Percentiles rank a stretch among this genome's conserved stretches.
Evolutionary conservation across 345 rosid genomes (phyloP).

Genomic region (Heritiera fomes): DNA sequence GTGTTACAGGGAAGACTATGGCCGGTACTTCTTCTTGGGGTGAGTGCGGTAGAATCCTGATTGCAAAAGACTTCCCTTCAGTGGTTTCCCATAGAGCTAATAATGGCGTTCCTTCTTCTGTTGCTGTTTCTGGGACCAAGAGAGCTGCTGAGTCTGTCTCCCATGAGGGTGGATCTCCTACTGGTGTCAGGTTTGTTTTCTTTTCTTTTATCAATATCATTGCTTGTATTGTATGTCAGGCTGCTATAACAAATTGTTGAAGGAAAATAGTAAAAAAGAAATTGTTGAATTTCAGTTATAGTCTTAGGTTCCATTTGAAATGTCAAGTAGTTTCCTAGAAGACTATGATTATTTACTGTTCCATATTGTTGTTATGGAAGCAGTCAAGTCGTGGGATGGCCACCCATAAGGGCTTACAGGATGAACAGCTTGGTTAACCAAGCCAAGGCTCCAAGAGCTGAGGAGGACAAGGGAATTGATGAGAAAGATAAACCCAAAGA

Average conservation of each 20-base stretch:
- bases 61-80: conserved; percentile 74
- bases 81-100: conserved; percentile 32
- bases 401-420: conserved; percentile 76
- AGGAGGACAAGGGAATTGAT: conserved; percentile 43
- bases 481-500: conserved; percentile 61
- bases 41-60: conserved; percentile 75
- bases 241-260: background rate
- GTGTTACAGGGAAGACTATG: conserved; percentile 37
- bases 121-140: conserved; percentile 54
- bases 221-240: background rate
- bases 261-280: background rate
- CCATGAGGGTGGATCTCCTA: conserved; percentile 63
- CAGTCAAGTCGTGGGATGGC: conserved; percentile 97
- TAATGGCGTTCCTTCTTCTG: conserved; percentile 29
- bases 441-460: conserved; percentile 54
- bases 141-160: conserved; percentile 70
- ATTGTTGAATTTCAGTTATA: background rate
- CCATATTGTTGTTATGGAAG: conserved; percentile 30
- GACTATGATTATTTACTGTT: background rate
- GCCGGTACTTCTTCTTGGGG: conserved; percentile 51
- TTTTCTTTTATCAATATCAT: conserved; percentile 2
- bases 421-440: conserved; percentile 81
- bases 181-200: conserved; percentile 51
- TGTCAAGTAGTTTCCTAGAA: background rate
- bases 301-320: background rate